phyloP scores from a whole-genome alignment of 2,329 filamentous ascomycete species.

The Fusarium setosum region DNA sequence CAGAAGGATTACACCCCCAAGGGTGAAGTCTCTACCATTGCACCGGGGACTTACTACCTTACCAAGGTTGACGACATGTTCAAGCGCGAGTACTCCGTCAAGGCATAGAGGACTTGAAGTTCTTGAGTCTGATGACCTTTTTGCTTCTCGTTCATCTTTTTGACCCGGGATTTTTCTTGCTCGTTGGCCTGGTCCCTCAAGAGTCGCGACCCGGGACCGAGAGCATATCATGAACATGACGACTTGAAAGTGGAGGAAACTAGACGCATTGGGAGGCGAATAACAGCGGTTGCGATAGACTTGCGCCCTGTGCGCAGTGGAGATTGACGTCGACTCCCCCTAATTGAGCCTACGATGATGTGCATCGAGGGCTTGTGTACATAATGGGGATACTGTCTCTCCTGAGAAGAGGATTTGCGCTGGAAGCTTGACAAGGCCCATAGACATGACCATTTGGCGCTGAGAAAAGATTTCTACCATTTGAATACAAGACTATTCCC shows the following conservation, averaged over 20 bases:
- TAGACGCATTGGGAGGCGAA: constrained; percentile 43
- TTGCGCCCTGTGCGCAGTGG: constrained; percentile 27
- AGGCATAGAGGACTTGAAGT: constrained; percentile 64
- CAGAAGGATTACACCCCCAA: constrained; percentile 81
- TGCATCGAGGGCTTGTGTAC: constrained; percentile 40
- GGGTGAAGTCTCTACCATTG: constrained; percentile 75
- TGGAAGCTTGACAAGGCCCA: constrained; percentile 34
- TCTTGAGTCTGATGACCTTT: constrained; percentile 22
- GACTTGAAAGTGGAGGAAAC: constrained; percentile 33
- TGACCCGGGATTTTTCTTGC: constrained; percentile 23
- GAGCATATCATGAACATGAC: constrained; percentile 39
- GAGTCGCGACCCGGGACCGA: constrained; percentile 15
- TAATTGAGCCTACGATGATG: constrained; percentile 41
- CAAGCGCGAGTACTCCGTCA: constrained; percentile 81
- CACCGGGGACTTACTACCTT: constrained; percentile 80
- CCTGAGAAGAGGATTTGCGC: constrained; percentile 20
- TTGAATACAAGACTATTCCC: constrained; percentile 39
- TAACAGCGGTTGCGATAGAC: constrained; percentile 40
- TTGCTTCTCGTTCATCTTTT: constrained; percentile 26
- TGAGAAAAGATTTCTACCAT: constrained; percentile 28
- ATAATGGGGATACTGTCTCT: constrained; percentile 33
- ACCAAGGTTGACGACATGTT: constrained; percentile 87
- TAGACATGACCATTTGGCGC: constrained; percentile 37
- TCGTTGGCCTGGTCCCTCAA: constrained; percentile 18
- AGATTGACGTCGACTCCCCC: constrained; percentile 30